These are phyloP conservation scores for Emericellopsis cladophorae DNA, from an alignment of 2,329 filamentous ascomycete genomes.

Conservation along the genomic window DNA sequence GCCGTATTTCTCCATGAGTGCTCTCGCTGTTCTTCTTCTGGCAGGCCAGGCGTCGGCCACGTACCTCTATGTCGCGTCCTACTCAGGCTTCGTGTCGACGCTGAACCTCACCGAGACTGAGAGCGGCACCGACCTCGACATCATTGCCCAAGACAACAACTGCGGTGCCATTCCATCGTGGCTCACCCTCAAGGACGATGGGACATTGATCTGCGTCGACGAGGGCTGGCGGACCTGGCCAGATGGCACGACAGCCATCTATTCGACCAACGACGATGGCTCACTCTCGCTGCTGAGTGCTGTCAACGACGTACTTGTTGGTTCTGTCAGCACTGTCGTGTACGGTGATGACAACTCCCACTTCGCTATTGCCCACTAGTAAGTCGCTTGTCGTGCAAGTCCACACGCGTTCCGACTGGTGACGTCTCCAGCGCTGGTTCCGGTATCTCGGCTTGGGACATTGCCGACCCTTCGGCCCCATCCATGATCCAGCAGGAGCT, in stretches of 20 bases:
- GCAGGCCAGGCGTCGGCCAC: constrained; percentile 17
- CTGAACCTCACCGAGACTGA: constrained; percentile 24
- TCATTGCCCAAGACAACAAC: constrained; percentile 25
- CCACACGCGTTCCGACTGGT: background rate
- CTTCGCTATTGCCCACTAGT: constrained; percentile 33
- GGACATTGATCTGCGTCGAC: constrained; percentile 44
- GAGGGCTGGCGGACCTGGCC: constrained; percentile 32
- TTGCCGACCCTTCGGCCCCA: constrained; percentile 23
- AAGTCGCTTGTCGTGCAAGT: constrained; percentile 9
- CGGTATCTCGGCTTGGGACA: constrained; percentile 30
- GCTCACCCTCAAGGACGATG: constrained; percentile 43
- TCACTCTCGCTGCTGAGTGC: constrained; percentile 21
- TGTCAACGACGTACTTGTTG: constrained; percentile 18
- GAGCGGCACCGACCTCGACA: constrained; percentile 21
- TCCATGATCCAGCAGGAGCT: constrained; percentile 21
- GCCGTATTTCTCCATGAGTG: background rate
- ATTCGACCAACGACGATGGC: constrained; percentile 22
- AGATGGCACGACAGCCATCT: constrained; percentile 35
- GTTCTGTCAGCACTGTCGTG: constrained; percentile 28
- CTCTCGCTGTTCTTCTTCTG: constrained; percentile 4
- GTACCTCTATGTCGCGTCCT: constrained; percentile 35
- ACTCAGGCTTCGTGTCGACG: constrained; percentile 34
- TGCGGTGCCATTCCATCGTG: constrained; percentile 46
- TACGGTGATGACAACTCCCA: constrained; percentile 27
- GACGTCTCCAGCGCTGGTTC: constrained; percentile 7